Conservation (phyloP, 2,329 filamentous ascomycete species). For the Pseudogymnoascus sp. region DNA sequence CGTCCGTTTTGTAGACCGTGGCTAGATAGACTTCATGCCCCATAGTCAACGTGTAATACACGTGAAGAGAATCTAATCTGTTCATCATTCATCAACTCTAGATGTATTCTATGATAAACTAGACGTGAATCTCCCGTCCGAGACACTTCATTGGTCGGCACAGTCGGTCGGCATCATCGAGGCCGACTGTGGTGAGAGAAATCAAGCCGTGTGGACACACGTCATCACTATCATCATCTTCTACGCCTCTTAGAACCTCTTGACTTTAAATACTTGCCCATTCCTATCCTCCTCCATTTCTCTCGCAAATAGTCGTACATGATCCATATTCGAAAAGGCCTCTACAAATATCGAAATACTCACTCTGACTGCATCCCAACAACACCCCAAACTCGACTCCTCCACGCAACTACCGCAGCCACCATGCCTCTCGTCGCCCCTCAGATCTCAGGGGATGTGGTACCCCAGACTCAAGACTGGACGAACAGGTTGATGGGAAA, state of each 20-base stretch:
- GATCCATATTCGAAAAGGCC: not conserved
- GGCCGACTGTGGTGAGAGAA: not conserved
- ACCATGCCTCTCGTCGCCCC: slow-evolving; percentile 2
- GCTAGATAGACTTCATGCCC: not conserved
- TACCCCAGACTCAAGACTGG: slow-evolving; percentile 1
- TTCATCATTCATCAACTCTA: not conserved
- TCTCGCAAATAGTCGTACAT: not conserved
- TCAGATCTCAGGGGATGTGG: not conserved
- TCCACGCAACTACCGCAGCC: not conserved
- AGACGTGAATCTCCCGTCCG: not conserved
- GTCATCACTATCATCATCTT: not conserved
- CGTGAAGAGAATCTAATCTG: not conserved
- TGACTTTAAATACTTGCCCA: not conserved
- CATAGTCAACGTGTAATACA: not conserved
- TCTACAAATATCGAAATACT: not conserved
- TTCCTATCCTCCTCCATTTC: not conserved
- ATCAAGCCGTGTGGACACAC: not conserved
- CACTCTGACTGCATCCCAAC: not conserved
- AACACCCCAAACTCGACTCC: not conserved
- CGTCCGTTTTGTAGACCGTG: not conserved
- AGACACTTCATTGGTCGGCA: not conserved
- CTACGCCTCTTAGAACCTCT: not conserved
- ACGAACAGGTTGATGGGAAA: not conserved
- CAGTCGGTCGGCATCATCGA: not conserved
- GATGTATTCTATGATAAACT: not conserved